Percentiles rank a stretch among this genome's conserved stretches.
Conservation (phyloP, 768 basidiomycete genomes). For the Kwoniella heveanensis region DNA sequence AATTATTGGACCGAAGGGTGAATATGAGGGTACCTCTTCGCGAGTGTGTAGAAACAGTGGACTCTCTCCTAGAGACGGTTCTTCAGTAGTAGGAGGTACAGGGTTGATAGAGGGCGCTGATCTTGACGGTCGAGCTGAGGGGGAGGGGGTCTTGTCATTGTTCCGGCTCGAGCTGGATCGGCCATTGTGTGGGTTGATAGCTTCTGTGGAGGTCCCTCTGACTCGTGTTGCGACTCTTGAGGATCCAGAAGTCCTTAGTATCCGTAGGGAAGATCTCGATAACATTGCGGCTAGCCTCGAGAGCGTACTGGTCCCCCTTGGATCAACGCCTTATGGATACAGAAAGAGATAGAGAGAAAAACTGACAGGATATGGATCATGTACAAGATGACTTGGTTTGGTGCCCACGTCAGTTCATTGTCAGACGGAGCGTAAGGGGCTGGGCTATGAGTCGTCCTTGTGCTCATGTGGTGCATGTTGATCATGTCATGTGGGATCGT, state of each 20-base stretch:
- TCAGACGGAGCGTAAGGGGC: too few species aligned
- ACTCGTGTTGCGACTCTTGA: not conserved
- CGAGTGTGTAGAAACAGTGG: conserved; percentile 18
- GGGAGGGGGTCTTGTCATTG: not conserved
- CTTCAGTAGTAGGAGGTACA: conserved; percentile 10
- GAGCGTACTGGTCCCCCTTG: too few species aligned
- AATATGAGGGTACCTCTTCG: conserved; percentile 13
- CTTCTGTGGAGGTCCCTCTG: not conserved
- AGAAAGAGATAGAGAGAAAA: too few species aligned
- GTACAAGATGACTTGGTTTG: too few species aligned
- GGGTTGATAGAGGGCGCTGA: conserved; percentile 16
- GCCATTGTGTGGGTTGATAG: not conserved
- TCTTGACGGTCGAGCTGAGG: conserved; percentile 6
- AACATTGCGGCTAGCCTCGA: too few species aligned
- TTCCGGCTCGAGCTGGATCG: not conserved
- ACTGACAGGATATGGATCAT: too few species aligned
- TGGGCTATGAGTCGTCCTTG: too few species aligned
- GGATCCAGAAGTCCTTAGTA: not conserved
- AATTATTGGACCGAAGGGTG: too few species aligned
- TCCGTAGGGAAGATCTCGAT: too few species aligned
- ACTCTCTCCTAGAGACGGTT: conserved; percentile 26
- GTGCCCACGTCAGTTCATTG: too few species aligned
- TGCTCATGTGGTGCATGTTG: too few species aligned
- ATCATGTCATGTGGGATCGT: not conserved
- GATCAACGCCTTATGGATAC: too few species aligned